These are phyloP conservation scores for Edaphochlamys debaryana DNA, from an alignment of 139 green algal species.

Conservation along the genomic window DNA sequence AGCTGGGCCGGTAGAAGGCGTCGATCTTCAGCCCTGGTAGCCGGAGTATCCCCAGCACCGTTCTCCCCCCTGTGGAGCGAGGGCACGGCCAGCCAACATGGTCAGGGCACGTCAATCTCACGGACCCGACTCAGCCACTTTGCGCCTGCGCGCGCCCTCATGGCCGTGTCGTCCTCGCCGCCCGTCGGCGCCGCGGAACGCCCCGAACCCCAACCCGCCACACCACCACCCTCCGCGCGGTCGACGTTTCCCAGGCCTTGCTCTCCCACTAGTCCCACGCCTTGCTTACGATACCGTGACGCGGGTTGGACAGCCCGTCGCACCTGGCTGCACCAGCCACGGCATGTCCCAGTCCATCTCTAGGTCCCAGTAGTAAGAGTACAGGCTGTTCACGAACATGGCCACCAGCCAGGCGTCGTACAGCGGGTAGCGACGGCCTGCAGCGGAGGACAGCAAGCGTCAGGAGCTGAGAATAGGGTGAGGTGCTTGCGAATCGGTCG, in stretches of 20 bases:
- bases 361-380: conserved; percentile 97
- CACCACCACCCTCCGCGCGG: too few relatives aligned
- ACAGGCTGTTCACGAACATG: conserved; percentile 85
- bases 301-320: too few relatives aligned
- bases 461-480: not conserved
- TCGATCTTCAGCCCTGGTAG: conserved; percentile 35
- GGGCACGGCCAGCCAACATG: too few relatives aligned
- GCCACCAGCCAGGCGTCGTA: conserved; percentile 82
- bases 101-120: too few relatives aligned
- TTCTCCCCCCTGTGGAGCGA: not conserved
- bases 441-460: not conserved
- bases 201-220: too few relatives aligned
- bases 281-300: too few relatives aligned
- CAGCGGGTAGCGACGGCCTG: conserved; percentile 48
- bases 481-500: not conserved
- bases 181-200: too few relatives aligned
- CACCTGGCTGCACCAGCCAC: conserved; percentile 58
- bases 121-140: too few relatives aligned
- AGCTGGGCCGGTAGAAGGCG: conserved; percentile 13
- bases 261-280: too few relatives aligned
- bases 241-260: too few relatives aligned
- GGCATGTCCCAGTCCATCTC: conserved; percentile 95
- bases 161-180: too few relatives aligned
- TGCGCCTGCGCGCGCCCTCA: too few relatives aligned
- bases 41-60: not conserved